Evolutionary conservation across 1,284 basidiomycete species (phyloP), one percentile per base, ranked within the genome.

Genomic region (Irpex sp.): DNA sequence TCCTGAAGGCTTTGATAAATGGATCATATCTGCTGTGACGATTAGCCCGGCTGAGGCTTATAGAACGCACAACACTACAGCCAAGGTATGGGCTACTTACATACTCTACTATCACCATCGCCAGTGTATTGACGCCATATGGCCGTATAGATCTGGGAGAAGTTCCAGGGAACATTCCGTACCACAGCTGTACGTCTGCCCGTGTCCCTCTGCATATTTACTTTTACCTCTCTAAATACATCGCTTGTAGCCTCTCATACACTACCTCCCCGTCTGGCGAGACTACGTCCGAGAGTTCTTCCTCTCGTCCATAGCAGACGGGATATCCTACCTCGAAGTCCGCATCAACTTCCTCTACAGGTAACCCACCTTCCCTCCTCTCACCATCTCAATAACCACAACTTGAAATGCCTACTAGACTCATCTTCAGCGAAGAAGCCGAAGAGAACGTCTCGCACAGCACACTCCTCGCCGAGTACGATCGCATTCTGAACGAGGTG

Each of bases 41-140:
- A 88, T 92, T 66, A 85, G 87, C 70, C 85, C 88, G 3, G 77
- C 78, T 0, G 87, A 91, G 68, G 88, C 88, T 5, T 91, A 91
- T 68, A 78, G 80, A 4, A 91, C 86, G 0, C 85, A 91, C 66
- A 89, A 89, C 62, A 87, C 87, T 3, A 78, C 86, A 3, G 75
- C 78, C 3, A 89, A 89, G 81, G 89, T 85, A 48, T 56, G 7
- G 9, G 37, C 9, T 48, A 36, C 5, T 54, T 52, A 19, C 40
- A 26, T 58, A 9, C 31, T 37, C 17, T 55, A 13, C 2, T 19
- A 13, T n/a, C 54, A 7, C 17, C 59, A 57, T 19, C 19, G 48
- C 38, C 11, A 61, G n/a, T 54, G 21, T 19, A 55, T 47, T 59
- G 19, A 51, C 60, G 2, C 7, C 36, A 40, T 38, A 26, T 4